Conservation (phyloP, 2,329 filamentous ascomycete genomes). For the Thielaviopsis euricoi region DNA sequence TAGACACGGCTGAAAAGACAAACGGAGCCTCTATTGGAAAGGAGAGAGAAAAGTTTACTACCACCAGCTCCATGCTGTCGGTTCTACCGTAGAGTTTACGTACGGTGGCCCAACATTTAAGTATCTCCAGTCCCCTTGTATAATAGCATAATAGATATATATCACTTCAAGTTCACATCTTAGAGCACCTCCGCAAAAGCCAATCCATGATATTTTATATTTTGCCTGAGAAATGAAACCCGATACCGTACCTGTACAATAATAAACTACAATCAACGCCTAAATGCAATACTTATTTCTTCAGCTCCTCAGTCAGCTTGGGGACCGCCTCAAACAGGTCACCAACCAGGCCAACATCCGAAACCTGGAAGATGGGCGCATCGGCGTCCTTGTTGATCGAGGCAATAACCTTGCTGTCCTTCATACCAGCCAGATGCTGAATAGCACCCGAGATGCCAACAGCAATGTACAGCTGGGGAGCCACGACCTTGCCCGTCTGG, state of each 20-base stretch:
- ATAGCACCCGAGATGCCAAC: slow-evolving; percentile 95
- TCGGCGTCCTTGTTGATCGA: slow-evolving; percentile 97
- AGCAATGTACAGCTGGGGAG: slow-evolving; percentile 85
- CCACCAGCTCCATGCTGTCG: slow-evolving; percentile 38
- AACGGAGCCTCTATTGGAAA: slow-evolving; percentile 55
- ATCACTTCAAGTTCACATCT: not conserved
- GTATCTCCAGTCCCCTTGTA: not conserved
- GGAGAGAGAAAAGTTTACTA: slow-evolving; percentile 55
- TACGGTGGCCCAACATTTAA: not conserved
- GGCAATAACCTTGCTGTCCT: slow-evolving; percentile 98
- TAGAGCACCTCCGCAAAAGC: not conserved
- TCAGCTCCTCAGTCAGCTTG: slow-evolving; percentile 89
- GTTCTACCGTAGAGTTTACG: slow-evolving; percentile 17
- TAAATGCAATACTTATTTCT: slow-evolving; percentile 24
- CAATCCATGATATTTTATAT: slow-evolving; percentile 13
- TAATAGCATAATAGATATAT: not conserved
- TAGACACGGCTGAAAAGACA: slow-evolving; percentile 61
- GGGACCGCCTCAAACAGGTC: slow-evolving; percentile 94
- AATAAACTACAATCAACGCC: not conserved
- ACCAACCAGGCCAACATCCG: slow-evolving; percentile 86
- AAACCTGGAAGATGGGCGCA: slow-evolving; percentile 95
- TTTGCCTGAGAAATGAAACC: slow-evolving; percentile 5
- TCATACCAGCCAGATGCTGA: slow-evolving; percentile 97
- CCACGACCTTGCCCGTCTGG: slow-evolving; percentile 97
- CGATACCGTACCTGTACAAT: not conserved